Conservation (phyloP, 2,329 filamentous ascomycete genomes). For the Calonectria naviculata region DNA sequence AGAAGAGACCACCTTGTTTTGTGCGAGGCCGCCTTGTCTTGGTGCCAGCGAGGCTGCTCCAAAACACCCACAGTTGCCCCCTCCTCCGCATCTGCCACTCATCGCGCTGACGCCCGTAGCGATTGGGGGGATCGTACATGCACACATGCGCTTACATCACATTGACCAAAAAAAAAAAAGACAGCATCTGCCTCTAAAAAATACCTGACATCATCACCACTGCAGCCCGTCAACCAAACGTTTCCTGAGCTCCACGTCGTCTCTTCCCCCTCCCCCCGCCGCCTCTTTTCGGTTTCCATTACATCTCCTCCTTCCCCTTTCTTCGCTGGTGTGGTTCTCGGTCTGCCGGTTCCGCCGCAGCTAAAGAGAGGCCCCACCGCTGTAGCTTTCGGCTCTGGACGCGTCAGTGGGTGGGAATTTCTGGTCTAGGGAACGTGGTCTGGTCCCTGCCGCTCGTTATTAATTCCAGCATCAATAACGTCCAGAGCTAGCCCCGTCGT, state of each 20-base stretch:
- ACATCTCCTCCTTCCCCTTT: slow-evolving; percentile 23
- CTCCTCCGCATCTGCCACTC: not conserved
- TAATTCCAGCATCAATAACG: slow-evolving; percentile 32
- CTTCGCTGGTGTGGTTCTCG: slow-evolving; percentile 12
- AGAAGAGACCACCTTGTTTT: not conserved
- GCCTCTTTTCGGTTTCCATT: slow-evolving; percentile 17
- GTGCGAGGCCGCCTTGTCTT: not conserved
- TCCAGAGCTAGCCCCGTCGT: slow-evolving; percentile 1
- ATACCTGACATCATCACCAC: not conserved
- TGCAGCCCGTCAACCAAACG: not conserved
- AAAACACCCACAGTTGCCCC: not conserved
- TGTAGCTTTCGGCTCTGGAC: slow-evolving; percentile 31
- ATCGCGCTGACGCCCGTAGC: not conserved
- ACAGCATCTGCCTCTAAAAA: not conserved
- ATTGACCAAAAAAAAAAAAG: not conserved
- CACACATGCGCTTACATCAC: not conserved
- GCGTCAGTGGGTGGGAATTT: slow-evolving; percentile 39
- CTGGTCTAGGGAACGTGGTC: slow-evolving; percentile 41
- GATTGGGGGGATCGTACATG: not conserved
- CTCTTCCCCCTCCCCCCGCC: not conserved
- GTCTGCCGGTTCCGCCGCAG: slow-evolving; percentile 10
- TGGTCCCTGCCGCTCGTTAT: slow-evolving; percentile 44
- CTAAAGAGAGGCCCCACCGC: slow-evolving; percentile 30
- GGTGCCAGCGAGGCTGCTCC: not conserved
- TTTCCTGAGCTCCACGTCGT: not conserved